phyloP scores from a whole-genome alignment of 192 early-diverging fungal species.

The Coemansia aciculifera region DNA sequence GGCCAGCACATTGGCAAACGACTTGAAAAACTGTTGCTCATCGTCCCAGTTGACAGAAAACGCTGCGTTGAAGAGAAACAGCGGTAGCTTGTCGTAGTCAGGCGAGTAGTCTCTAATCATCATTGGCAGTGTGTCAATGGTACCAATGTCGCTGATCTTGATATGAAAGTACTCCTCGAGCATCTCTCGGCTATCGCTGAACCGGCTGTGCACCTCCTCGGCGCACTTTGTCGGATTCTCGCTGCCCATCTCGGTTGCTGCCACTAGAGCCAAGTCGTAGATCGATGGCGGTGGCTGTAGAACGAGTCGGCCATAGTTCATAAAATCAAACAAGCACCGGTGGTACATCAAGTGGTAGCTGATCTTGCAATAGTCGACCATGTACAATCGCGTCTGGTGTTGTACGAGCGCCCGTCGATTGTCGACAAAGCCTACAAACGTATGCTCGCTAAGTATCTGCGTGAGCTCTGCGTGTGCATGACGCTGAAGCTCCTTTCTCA shows the following conservation, averaged over 20 bases:
- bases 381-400: constrained; percentile 79
- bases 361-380: constrained; percentile 76
- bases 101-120: constrained; percentile 80
- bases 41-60: constrained; percentile 82
- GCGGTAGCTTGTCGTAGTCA: constrained; percentile 79
- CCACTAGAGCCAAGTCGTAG: constrained; percentile 67
- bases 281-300: constrained; percentile 68
- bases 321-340: constrained; percentile 73
- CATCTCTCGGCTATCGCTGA: constrained; percentile 66
- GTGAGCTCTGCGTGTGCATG: constrained; percentile 62
- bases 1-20: constrained; percentile 60
- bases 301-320: constrained; percentile 80
- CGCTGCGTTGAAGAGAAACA: constrained; percentile 78
- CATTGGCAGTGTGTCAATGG: constrained; percentile 73
- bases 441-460: constrained; percentile 75
- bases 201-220: constrained; percentile 17
- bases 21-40: constrained; percentile 84
- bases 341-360: constrained; percentile 93
- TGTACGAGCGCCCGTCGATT: constrained; percentile 81
- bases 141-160: constrained; percentile 62
- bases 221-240: constrained; percentile 33
- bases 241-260: constrained; percentile 40
- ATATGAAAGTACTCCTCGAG: constrained; percentile 89
- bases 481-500: constrained; percentile 71
- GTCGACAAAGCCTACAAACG: constrained; percentile 88